Evolutionary conservation across 2,329 filamentous ascomycete genomes (phyloP), one percentile per base, ranked within the genome.

Genomic region (Akanthomyces uredinophilus): DNA sequence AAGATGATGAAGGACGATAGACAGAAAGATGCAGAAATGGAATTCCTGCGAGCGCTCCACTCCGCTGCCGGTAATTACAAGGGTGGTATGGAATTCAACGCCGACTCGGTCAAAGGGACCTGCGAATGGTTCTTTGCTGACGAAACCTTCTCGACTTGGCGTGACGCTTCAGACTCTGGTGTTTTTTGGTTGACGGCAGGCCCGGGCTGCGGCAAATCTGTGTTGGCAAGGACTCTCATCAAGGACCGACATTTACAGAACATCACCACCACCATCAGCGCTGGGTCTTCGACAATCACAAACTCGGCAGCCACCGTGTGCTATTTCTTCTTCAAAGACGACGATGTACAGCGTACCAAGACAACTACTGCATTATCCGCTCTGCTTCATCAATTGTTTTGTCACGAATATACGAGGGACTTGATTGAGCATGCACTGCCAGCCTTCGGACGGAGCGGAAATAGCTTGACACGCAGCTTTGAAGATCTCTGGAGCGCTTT

Each of bases 271-370:
- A 49, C 53, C 2, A 20, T 46, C 41, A 22, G 22, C 2, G 14
- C 22, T 35, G 22, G 11, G n/a, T 50, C 52, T 4, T n/a, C n/a
- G 3, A 32, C 32, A 32, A 22, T 56, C 53, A 56, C 39, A 35
- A 56, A 3, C 20, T 13, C 44, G 6, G 43, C 13, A 13, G 29
- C 49, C 10, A 47, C 37, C 0, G n/a, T 58, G 22, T 57, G 60
- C 37, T 57, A 51, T 37, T 62, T 57, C 46, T 55, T 58, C 35
- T 62, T 58, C 60, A 58, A 60, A 16, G 37, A 50, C 6, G 53
- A 57, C 35, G 47, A 46, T 22, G 35, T 46, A 5, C 58, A 56
- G 20, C 57, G 39, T 3, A 35, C 18, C 6, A 53, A 35, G 5
- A 18, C 20, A 5, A 46, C 32, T 2, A 18, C 35, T 1, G 14